Base-by-base conservation (phyloP, 2,329 filamentous ascomycete species). In the Elsinoe australis region DNA sequence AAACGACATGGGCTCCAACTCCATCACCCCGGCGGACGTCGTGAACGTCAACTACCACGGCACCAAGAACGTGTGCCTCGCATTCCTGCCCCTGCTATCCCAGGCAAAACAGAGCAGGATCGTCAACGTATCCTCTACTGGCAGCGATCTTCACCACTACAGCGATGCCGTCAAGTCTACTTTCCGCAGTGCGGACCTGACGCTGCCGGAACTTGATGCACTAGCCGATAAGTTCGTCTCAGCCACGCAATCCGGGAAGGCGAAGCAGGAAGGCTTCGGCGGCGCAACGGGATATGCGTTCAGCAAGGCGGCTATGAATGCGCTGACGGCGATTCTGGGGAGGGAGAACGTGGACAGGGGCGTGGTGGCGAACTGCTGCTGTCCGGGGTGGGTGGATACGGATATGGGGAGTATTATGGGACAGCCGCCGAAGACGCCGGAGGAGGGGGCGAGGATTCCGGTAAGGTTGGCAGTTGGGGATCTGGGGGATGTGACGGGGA, bases 331-430 rank as follows among this genome's bases (percentile, higher is more conserved):
- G 3, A 56, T 65, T 31, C 55, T 67, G 12, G 60, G 62, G 2
- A 51, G 54, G 10, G 53, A 64, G 42, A 51, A 59, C 4, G 53
- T 58, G 3, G 14, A 18, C 9, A 26, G 15, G 5, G 54, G 51
- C 1, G 10, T 64, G 14, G 45, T 59, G 5, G 58, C 66, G 48
- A 68, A 68, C 42, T 56, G 54, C 48, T 67, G 64, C 44, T 66
- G 63, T 57, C 63, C 64, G 7, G 65, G 65, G 6, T 65, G 62
- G 61, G 58, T 64, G 3, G 51, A 54, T n/a, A 65, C 62, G 19
- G 62, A 64, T 32, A 64, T 66, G 59, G 64, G 62, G n/a, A 39
- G 49, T 19, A 54, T 61, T 17, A 54, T 61, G 15, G 59, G 58
- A 4, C 56, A 55, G 19, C 58, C 63, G 24, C 60, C 63, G 5